Evolutionary conservation across 352 stramenopile genomes (phyloP), one percentile per base, ranked within the genome.

Genomic region (Pythium volutum): DNA sequence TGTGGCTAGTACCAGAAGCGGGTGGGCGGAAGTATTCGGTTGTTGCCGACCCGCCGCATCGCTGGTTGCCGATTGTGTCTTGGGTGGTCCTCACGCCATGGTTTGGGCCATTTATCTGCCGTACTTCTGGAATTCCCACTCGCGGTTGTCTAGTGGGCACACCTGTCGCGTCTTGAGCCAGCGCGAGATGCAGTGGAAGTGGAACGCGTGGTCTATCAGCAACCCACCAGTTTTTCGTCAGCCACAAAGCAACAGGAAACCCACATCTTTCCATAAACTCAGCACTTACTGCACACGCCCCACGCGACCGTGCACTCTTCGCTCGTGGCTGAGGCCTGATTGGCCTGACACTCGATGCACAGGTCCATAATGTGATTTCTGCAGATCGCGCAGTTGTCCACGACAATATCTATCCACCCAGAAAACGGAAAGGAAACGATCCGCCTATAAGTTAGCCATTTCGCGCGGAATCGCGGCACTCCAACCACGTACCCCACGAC

Each of bases 61-160:
- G 31, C 31, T 36, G 31, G 8, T 36, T 36, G 31, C 31, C 7
- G 31, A 11, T 36, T 8, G 3, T 36, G 10, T 36, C 31, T 36
- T 36, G 10, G 31, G n/a, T n/a, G n/a, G n/a, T n/a, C n/a, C 36
- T 16, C 36, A 42, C 41, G 41, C 41, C 41, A 47, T 9, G 20
- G n/a, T 5, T 25, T 50, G 25, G 31, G 46, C 34, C 20, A 36
- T 36, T 59, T 93, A 95, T 81, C 84, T 87, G 60, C 84, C 84
- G 69, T 95, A 95, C 81, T 99, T 99, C 61, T 98, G 91, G 85
- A 99, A 99, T 62, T 99, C 98, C 98, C 98, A 99, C 84, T 99
- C 97, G 73, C 98, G 98, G 82, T 99, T 99, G 84, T 98, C 98
- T 47, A 99, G 76, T 38, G 98, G 97, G 87, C 98, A 99, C 47